phyloP scores from a whole-genome alignment of 495 filamentous ascomycete genomes.

The Penicillium steckii region DNA sequence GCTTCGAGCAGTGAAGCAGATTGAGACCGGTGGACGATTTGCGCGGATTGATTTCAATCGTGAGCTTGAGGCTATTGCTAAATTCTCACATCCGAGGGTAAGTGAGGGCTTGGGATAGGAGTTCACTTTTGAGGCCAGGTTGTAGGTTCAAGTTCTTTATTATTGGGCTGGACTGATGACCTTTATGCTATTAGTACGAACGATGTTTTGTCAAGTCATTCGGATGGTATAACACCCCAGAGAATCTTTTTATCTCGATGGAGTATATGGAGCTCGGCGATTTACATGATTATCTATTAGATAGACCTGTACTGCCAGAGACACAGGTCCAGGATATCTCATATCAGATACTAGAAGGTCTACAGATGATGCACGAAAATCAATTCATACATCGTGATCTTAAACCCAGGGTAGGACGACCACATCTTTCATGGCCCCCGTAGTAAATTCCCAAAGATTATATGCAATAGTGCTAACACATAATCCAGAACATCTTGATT shows the following conservation, averaged over 20 bases:
- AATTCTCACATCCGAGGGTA: conserved; percentile 34
- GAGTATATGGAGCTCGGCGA: not conserved
- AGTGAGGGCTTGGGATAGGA: not conserved
- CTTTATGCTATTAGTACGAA: conserved; percentile 2
- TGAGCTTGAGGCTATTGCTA: conserved; percentile 40
- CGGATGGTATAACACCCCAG: conserved; percentile 4
- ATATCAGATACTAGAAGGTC: not conserved
- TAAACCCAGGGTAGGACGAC: too few relatives aligned
- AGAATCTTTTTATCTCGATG: not conserved
- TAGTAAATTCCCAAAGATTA: too few relatives aligned
- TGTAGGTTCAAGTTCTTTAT: too few relatives aligned
- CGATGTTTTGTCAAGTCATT: conserved; percentile 31
- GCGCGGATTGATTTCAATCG: conserved; percentile 22
- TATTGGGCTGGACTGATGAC: too few relatives aligned
- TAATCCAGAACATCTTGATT: too few relatives aligned
- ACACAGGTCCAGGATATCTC: not conserved
- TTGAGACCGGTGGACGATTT: conserved; percentile 12
- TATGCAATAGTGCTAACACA: too few relatives aligned
- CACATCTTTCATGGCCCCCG: too few relatives aligned
- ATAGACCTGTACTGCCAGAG: not conserved
- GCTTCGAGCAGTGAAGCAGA: conserved; percentile 15
- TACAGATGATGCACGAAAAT: not conserved
- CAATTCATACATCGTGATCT: not conserved
- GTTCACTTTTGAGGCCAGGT: not conserved
- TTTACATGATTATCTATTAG: not conserved